Base-by-base conservation (phyloP, 768 basidiomycete species). In the Kockovaella imperatae region DNA sequence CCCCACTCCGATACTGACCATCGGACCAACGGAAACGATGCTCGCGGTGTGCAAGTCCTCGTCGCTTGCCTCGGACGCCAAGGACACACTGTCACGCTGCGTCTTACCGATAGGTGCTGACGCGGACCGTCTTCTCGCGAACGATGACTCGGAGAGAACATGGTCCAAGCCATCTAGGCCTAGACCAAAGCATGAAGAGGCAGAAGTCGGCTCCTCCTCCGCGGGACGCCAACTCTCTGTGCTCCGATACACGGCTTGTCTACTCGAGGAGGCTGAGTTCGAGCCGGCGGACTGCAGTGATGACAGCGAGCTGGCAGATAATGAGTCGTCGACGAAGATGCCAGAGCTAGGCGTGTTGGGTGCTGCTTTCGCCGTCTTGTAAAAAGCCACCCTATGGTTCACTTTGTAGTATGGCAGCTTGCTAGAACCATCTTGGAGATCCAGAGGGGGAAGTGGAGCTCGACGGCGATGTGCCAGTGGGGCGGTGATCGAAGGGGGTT, bases 11-110 rank as follows among this genome's bases (percentile, higher is more conserved):
- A 17, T 17, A 11, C 31, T 23, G 15, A 49, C 42, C 36, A 59
- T 38, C 5, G 57, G 57, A 5, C 50, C 57, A 20, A 65, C 35
- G 24, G 45, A 50, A 35, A 61, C 55, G 40, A 66, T 66, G 44
- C 60, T 60, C 11, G 64, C 64, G 2, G 60, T 66, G 39, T 49
- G 47, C 2, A 60, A 52, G 43, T 66, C 64, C 23, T 66, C 64
- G 43, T 66, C 64, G 43, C 60, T 62, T 17, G 60, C 60, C 31
- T 66, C 64, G 24, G 55, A 58, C 2, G 53, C 45, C 29, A 57
- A 26, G 5, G 54, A 56, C 20, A 64, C 53, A 17, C 49, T 52
- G 45, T 60, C 59, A 29, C 36, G 24, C 28, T 34, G 7, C 34
- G 31, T 30, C 42, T 40, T 29, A 34, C 40, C n/a, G 36, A 40